These are phyloP conservation scores for Fusarium sp. DNA, from an alignment of 2,329 filamentous ascomycete genomes.

Conservation along the genomic window DNA sequence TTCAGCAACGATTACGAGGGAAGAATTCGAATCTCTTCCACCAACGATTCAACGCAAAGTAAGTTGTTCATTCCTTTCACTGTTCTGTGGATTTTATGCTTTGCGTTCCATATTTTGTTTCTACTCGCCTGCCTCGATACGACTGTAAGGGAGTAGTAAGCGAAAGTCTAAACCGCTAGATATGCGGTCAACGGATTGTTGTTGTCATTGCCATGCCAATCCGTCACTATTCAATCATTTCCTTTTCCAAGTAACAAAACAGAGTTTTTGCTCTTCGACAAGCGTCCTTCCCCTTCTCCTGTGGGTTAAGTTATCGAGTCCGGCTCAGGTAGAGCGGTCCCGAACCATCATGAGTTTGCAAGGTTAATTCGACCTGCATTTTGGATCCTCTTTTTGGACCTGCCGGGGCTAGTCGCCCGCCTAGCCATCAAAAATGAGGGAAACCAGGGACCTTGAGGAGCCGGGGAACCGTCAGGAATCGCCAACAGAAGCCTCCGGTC, in stretches of 20 bases:
- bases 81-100: constrained; percentile 8
- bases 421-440: constrained; percentile 32
- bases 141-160: constrained; percentile 11
- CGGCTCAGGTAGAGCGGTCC: constrained; percentile 26
- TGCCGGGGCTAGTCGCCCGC: constrained; percentile 44
- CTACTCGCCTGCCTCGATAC: constrained; percentile 9
- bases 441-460: constrained; percentile 28
- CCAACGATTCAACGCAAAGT: constrained; percentile 68
- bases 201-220: constrained; percentile 12
- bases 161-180: constrained; percentile 9
- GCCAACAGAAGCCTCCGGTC: constrained; percentile 36
- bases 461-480: constrained; percentile 25
- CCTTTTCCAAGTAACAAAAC: constrained; percentile 4
- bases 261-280: constrained; percentile 19
- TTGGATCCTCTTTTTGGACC: constrained; percentile 32
- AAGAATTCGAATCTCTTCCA: constrained; percentile 63
- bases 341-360: constrained; percentile 30
- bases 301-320: constrained; percentile 18
- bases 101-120: constrained; percentile 15
- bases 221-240: neutral
- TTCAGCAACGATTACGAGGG: constrained; percentile 50
- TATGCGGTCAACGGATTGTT: constrained; percentile 15
- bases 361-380: constrained; percentile 30
- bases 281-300: constrained; percentile 24
- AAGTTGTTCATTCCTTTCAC: constrained; percentile 53